These are phyloP conservation scores for Berkeleyomyces basicola DNA, from an alignment of 2,329 filamentous ascomycete species.

Conservation along the genomic window DNA sequence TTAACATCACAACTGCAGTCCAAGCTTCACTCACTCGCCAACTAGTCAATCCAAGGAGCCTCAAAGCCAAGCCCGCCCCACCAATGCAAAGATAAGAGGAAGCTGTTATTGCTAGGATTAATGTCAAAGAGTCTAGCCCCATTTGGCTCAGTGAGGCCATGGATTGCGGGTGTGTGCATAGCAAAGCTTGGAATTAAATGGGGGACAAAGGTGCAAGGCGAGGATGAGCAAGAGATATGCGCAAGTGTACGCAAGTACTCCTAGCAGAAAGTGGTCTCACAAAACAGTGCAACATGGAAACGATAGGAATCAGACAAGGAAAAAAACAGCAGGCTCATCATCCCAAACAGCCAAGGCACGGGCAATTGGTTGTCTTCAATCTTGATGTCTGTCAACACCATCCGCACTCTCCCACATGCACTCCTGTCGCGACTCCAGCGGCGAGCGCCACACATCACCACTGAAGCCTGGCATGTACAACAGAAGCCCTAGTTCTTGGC, in stretches of 20 bases:
- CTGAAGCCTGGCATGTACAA: constrained; percentile 29
- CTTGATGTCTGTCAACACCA: neutral
- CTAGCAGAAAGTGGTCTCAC: too few relatives aligned
- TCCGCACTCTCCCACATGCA: neutral
- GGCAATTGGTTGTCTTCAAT: too few relatives aligned
- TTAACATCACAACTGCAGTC: neutral
- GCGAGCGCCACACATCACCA: constrained; percentile 24
- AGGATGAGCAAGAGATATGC: neutral
- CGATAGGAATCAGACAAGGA: too few relatives aligned
- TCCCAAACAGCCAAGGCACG: too few relatives aligned
- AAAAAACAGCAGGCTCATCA: too few relatives aligned
- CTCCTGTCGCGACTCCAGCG: constrained; percentile 22
- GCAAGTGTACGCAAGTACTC: neutral
- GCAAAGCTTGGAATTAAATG: neutral
- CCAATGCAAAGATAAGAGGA: neutral
- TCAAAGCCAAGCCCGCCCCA: neutral
- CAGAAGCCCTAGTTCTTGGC: constrained; percentile 61
- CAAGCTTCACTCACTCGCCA: neutral
- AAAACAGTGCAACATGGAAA: too few relatives aligned
- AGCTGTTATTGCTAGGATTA: neutral
- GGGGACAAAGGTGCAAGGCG: neutral
- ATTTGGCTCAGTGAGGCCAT: neutral
- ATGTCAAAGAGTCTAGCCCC: neutral
- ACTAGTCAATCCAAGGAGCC: neutral
- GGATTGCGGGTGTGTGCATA: neutral